Conservation (phyloP, 805 yeast genomes). For the Wickerhamiella spandovensis region DNA sequence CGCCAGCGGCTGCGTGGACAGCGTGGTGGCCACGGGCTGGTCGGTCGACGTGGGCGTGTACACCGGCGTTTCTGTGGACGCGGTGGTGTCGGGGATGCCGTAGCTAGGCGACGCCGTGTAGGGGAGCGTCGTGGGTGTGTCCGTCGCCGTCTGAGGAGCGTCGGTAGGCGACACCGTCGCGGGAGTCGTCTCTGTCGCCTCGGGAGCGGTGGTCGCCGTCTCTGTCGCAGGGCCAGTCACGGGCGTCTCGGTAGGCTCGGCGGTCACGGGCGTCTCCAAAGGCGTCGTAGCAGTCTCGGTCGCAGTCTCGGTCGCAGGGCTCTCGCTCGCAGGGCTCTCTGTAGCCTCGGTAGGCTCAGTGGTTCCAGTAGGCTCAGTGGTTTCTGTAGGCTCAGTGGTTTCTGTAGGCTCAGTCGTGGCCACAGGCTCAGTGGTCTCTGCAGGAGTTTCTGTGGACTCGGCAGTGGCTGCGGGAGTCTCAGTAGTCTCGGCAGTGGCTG, state of each 20-base stretch:
- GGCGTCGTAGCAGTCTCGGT: no score
- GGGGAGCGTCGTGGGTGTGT: no score
- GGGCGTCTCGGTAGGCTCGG: no score
- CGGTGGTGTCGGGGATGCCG: neutral
- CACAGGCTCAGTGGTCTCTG: neutral
- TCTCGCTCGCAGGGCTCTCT: neutral
- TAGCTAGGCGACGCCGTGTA: neutral
- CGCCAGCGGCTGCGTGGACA: neutral
- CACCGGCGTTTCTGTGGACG: neutral
- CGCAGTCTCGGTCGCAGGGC: neutral
- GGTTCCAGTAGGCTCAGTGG: no score
- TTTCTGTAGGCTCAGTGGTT: neutral
- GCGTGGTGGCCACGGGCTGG: neutral
- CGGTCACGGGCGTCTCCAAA: no score
- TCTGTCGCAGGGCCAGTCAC: neutral
- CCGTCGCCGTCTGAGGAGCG: no score
- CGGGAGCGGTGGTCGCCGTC: neutral
- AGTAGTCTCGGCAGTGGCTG: neutral
- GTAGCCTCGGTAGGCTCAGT: neutral
- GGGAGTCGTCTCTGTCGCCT: neutral
- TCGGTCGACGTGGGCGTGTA: neutral
- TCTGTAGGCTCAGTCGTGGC: neutral
- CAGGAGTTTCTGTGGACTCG: neutral
- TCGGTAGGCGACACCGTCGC: no score
- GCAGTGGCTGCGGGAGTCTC: neutral